These are phyloP conservation scores for Phaeolepiota aurea DNA, from an alignment of 768 basidiomycete species.

Conservation along the genomic window DNA sequence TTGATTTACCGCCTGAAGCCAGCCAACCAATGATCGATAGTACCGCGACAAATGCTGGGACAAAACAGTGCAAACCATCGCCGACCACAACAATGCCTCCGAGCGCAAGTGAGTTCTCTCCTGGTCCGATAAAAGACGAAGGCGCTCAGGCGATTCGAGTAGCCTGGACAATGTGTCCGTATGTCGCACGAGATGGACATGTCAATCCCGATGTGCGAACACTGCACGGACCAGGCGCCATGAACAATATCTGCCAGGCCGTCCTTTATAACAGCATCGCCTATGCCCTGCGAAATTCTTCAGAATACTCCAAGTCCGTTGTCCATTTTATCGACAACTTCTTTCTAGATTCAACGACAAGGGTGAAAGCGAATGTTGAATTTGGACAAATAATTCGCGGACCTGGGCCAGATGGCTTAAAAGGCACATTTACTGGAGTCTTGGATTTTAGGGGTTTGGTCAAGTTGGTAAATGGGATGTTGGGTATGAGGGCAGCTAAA, in stretches of 20 bases:
- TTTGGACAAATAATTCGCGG: constrained; percentile 49
- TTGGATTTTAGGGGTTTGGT: constrained; percentile 43
- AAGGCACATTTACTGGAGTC: constrained; percentile 45
- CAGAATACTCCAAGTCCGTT: constrained; percentile 25
- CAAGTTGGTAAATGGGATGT: constrained; percentile 40
- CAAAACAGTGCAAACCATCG: constrained; percentile 36
- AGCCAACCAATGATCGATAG: too few relatives aligned
- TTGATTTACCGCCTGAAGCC: too few relatives aligned
- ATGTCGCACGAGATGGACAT: constrained; percentile 40
- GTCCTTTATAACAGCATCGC: constrained; percentile 37
- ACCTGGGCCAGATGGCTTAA: constrained; percentile 28
- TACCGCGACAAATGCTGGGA: too few relatives aligned
- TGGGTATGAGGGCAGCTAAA: constrained; percentile 25
- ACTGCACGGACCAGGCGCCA: constrained; percentile 31
- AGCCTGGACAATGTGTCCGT: constrained; percentile 35
- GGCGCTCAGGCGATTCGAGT: not conserved
- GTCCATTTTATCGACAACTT: constrained; percentile 31
- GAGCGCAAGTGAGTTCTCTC: constrained; percentile 39
- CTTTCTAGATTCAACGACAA: constrained; percentile 34
- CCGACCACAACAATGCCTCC: constrained; percentile 38
- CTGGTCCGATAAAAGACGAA: not conserved
- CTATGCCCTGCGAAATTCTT: constrained; percentile 23
- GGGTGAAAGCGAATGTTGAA: constrained; percentile 46
- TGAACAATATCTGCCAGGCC: constrained; percentile 32
- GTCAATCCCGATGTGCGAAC: constrained; percentile 47